phyloP scores from a whole-genome alignment of 225 moss, liverwort and hornwort species.

The Bryum argenteum region DNA sequence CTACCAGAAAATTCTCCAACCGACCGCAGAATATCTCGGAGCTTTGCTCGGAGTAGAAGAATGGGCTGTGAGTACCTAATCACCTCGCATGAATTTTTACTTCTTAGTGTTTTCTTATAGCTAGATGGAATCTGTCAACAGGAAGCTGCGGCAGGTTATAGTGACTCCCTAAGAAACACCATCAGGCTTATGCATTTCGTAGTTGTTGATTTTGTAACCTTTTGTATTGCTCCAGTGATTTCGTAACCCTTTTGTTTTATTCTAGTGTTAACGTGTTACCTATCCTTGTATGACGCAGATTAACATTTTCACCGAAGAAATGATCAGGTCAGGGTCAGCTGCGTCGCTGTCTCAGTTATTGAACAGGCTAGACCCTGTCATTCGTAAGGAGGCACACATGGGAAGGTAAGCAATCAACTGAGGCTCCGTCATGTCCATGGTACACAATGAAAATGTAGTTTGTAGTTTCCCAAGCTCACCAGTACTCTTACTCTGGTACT shows the following conservation, averaged over 20 bases:
- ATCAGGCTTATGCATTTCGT: neutral
- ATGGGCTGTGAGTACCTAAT: slow-evolving; percentile 71
- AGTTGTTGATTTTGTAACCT: too few relatives aligned
- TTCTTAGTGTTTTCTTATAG: neutral
- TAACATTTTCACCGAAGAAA: slow-evolving; percentile 93
- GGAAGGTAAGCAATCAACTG: slow-evolving; percentile 62
- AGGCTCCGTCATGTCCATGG: neutral
- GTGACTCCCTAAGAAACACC: neutral
- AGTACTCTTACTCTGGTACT: neutral
- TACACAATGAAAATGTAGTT: neutral
- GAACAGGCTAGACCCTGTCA: slow-evolving; percentile 81
- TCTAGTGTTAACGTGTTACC: slow-evolving; percentile 2
- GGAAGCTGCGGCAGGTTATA: neutral
- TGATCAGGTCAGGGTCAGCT: slow-evolving; percentile 89
- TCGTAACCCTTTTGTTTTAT: neutral
- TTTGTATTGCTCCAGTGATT: too few relatives aligned
- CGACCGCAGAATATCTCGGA: slow-evolving; percentile 92
- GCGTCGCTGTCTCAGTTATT: slow-evolving; percentile 93
- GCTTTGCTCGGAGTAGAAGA: slow-evolving; percentile 78
- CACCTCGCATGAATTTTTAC: slow-evolving; percentile 5
- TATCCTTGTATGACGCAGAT: slow-evolving; percentile 42
- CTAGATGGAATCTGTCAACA: neutral
- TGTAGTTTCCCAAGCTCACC: neutral
- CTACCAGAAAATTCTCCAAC: slow-evolving; percentile 78
- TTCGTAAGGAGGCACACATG: slow-evolving; percentile 90